Base-by-base conservation (phyloP, 768 basidiomycete species). In the Nevesoporus exiguus region DNA sequence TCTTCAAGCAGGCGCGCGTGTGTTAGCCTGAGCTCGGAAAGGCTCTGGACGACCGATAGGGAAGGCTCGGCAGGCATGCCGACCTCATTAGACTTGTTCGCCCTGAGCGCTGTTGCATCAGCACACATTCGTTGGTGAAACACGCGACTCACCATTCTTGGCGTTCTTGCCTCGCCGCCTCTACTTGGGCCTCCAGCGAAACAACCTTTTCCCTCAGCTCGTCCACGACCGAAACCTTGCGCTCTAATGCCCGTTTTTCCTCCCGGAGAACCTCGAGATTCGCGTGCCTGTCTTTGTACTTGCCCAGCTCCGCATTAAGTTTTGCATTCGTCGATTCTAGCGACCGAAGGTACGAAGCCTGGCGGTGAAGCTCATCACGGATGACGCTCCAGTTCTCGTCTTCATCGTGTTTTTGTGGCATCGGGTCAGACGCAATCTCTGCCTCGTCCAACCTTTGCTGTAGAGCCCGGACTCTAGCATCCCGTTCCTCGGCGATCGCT, bases 211-310 rank as follows among this genome's bases (percentile, higher is more conserved):
- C 81, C 25, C 84, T 71, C 49, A 88, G 64, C 36, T 77, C 78
- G 19, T 88, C 84, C 34, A 79, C 67, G 2, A 71, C 72, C 14
- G 59, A 61, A 8, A 84, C 69, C 59, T 79, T 84, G 15, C 71
- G 67, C 63, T 89, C 81, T 41, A 92, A 66, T 0, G 76, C 76
- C 6, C 82, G 75, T 57, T 90, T 90, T 70, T 92, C 86, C 65
- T 92, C 90, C 30, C 79, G 74, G 33, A 93, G 64, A 3, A 92
- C 83, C 55, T 89, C 88, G 3, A 88, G 70, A 58, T 80, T 84
- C 7, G 75, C 69, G n/a, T 83, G 74, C 1, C 79, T 74, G 55
- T 82, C 82, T 31, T 80, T 76, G 15, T 88, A 74, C 11, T 74
- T 58, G 7, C 66, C 67, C 15, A 90, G 60, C 60, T 92, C 87